Evolutionary conservation across 2,329 filamentous ascomycete genomes (phyloP).

Genomic region (Pseudonectria foliicola): DNA sequence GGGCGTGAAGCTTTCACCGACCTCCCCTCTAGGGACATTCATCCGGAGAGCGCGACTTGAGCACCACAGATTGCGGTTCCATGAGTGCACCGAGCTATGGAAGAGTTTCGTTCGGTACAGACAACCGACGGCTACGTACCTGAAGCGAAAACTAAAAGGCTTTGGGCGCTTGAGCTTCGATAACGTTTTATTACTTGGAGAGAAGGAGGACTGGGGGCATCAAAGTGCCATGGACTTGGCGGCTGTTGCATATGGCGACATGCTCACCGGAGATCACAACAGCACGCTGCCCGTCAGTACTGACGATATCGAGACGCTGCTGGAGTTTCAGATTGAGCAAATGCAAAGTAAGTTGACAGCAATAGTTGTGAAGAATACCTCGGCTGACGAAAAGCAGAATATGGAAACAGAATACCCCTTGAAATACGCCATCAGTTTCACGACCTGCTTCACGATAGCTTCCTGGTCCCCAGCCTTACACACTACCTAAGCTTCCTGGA

Average conservation of each 20-base stretch:
- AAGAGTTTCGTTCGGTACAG: constrained; percentile 74
- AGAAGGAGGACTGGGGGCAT: constrained; percentile 42
- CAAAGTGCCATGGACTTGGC: constrained; percentile 39
- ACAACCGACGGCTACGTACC: constrained; percentile 60
- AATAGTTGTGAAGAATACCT: background rate
- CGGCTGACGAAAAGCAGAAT: constrained; percentile 38
- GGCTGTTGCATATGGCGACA: constrained; percentile 44
- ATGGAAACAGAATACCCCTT: constrained; percentile 70
- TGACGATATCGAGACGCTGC: constrained; percentile 70
- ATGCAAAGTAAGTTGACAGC: constrained; percentile 61
- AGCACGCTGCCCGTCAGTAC: constrained; percentile 53
- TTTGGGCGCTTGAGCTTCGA: constrained; percentile 53
- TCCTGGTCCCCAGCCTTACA: constrained; percentile 62
- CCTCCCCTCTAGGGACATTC: constrained; percentile 76
- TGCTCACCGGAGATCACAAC: constrained; percentile 37
- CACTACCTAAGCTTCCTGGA: constrained; percentile 86
- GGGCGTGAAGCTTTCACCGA: constrained; percentile 58
- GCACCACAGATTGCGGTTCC: constrained; percentile 72
- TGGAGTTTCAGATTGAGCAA: constrained; percentile 84
- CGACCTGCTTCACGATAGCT: constrained; percentile 58
- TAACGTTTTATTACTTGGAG: constrained; percentile 43
- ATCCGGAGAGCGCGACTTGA: constrained; percentile 71
- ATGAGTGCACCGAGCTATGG: constrained; percentile 74
- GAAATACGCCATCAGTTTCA: constrained; percentile 67
- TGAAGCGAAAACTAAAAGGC: constrained; percentile 55